A percentile compares a stretch with the other conserved stretches of the same genome.
These are phyloP conservation scores for Nothophaeocryptopus gaeumannii DNA, from an alignment of 2,329 filamentous ascomycete species.

Conservation along the genomic window DNA sequence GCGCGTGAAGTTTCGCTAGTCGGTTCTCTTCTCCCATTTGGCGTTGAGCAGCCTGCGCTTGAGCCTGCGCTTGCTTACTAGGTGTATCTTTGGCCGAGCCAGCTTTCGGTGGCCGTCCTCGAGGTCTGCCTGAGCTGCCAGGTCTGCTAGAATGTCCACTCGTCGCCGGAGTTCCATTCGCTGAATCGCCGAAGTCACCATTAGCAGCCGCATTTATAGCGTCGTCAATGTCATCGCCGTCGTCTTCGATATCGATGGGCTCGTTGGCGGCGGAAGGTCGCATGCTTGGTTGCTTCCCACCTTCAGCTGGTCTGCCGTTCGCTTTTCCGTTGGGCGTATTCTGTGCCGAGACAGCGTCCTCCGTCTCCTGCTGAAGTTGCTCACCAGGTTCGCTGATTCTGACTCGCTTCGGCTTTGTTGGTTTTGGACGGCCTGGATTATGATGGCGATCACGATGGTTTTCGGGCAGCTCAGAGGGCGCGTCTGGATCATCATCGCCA, in stretches of 20 bases:
- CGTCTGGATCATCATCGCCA: conserved; percentile 38
- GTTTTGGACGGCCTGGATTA: conserved; percentile 23
- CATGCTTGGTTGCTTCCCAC: conserved; percentile 33
- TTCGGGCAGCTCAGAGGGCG: conserved; percentile 44
- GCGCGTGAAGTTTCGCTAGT: conserved; percentile 35
- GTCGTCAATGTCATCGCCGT: conserved; percentile 38
- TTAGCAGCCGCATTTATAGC: conserved; percentile 57
- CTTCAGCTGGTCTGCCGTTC: conserved; percentile 18
- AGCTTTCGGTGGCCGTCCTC: conserved; percentile 14
- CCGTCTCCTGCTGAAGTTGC: conserved; percentile 17
- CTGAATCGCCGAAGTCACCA: conserved; percentile 2
- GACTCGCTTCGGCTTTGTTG: conserved; percentile 6
- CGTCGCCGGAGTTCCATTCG: conserved; percentile 2
- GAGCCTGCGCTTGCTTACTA: conserved; percentile 1
- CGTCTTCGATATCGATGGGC: conserved; percentile 33
- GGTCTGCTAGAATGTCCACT: not conserved
- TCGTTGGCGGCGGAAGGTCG: conserved; percentile 33
- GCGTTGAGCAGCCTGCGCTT: conserved; percentile 11
- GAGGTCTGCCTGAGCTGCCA: conserved; percentile 9
- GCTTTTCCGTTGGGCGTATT: conserved; percentile 5
- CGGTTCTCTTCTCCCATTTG: conserved; percentile 34
- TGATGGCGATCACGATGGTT: conserved; percentile 39
- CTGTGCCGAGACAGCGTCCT: conserved; percentile 8
- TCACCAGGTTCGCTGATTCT: conserved; percentile 8
- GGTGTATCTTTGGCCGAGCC: not conserved